phyloP scores from a whole-genome alignment of 768 basidiomycete genomes.

The Rhodotorula taiwanensis region DNA sequence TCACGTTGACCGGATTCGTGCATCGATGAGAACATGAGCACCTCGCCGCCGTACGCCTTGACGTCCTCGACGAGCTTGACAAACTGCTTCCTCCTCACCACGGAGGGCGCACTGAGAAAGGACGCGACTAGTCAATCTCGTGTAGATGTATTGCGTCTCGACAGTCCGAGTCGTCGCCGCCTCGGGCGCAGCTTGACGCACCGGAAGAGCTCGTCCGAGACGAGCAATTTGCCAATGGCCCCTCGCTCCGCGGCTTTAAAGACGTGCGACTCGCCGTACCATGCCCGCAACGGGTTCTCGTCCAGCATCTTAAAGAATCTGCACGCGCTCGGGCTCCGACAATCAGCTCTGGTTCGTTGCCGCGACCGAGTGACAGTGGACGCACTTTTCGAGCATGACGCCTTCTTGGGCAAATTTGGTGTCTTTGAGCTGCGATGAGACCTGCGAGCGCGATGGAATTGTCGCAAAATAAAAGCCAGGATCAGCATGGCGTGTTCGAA shows the following conservation, averaged over 20 bases:
- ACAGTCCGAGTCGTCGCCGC: too few relatives aligned
- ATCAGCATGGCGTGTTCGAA: too few relatives aligned
- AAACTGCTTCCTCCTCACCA: conserved; percentile 67
- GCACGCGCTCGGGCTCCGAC: conserved; percentile 1
- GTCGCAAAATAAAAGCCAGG: too few relatives aligned
- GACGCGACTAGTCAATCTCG: too few relatives aligned
- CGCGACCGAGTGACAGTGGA: too few relatives aligned
- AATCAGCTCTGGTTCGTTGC: too few relatives aligned
- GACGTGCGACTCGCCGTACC: conserved; percentile 97
- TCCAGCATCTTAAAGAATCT: conserved; percentile 99
- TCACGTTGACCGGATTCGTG: conserved; percentile 96
- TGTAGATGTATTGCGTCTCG: too few relatives aligned
- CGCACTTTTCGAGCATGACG: conserved; percentile 75
- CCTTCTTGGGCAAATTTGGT: conserved; percentile 96
- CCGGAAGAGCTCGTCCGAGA: conserved; percentile 93
- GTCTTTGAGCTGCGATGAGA: conserved; percentile 70
- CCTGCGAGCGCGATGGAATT: conserved; percentile 49
- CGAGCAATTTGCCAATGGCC: conserved; percentile 86
- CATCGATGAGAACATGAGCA: conserved; percentile 97
- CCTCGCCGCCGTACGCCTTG: conserved; percentile 79
- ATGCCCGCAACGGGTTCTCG: conserved; percentile 87
- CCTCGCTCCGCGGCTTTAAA: conserved; percentile 82
- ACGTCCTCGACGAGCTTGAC: conserved; percentile 84
- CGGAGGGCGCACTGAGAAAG: conserved; percentile 56
- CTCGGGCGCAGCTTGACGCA: conserved; percentile 43